Conservation (phyloP, 495 filamentous ascomycete species). For the Hyaloscypha bicolor region DNA sequence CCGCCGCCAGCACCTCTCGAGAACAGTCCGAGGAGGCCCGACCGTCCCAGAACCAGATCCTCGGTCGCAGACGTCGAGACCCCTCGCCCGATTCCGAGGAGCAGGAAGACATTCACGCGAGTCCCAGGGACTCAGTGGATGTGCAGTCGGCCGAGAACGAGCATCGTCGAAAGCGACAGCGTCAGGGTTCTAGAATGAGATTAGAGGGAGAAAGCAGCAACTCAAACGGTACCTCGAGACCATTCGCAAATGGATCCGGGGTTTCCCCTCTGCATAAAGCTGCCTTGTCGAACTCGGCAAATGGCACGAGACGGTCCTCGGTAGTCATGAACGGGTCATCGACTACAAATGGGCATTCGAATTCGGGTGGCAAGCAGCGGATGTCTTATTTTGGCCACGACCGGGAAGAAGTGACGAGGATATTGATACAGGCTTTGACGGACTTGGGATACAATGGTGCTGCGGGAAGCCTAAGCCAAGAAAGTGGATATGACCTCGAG, state of each 20-base stretch:
- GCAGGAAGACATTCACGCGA: constrained; percentile 16
- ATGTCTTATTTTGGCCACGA: constrained; percentile 72
- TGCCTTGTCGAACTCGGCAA: constrained; percentile 37
- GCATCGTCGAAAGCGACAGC: constrained; percentile 36
- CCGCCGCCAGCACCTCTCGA: constrained; percentile 23
- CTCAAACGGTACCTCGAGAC: constrained; percentile 39
- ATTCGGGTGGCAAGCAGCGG: constrained; percentile 24
- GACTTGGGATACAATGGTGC: constrained; percentile 85
- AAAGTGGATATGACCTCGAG: constrained; percentile 90
- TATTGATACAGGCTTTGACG: constrained; percentile 85
- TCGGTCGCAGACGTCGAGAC: constrained; percentile 33
- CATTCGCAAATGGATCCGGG: constrained; percentile 43
- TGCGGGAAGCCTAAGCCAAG: constrained; percentile 70
- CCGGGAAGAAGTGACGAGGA: constrained; percentile 89
- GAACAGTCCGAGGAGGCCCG: constrained; percentile 20
- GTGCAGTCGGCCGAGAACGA: constrained; percentile 17
- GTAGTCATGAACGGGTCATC: constrained; percentile 43
- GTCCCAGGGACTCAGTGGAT: constrained; percentile 19
- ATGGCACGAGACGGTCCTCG: constrained; percentile 41
- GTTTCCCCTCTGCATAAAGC: constrained; percentile 32
- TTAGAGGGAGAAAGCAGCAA: constrained; percentile 31
- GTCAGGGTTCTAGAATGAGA: constrained; percentile 37
- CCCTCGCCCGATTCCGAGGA: constrained; percentile 21
- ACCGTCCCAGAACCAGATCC: constrained; percentile 24
- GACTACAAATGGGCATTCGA: constrained; percentile 36